A percentile compares a stretch with the other conserved stretches of the same genome.
phyloP scores from a whole-genome alignment of 2,329 filamentous ascomycete species.

The Myriosclerotinia duriaeana region DNA sequence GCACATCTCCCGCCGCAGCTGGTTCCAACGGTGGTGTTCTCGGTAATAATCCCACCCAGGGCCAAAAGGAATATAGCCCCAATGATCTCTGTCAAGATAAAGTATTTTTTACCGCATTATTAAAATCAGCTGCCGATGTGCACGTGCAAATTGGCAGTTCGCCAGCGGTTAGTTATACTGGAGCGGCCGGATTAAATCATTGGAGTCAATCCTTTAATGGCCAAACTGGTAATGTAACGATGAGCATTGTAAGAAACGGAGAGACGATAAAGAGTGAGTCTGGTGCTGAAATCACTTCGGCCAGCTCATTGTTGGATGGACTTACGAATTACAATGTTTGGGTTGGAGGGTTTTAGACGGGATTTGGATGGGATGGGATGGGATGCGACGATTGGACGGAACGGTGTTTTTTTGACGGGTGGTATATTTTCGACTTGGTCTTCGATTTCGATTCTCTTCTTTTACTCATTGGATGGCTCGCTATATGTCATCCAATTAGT shows the following conservation, averaged over 20 bases:
- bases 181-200: slow-evolving; percentile 33
- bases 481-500: not conserved
- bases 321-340: slow-evolving; percentile 37
- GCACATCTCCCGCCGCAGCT: slow-evolving; percentile 40
- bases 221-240: slow-evolving; percentile 38
- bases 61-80: slow-evolving; percentile 29
- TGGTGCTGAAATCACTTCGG: slow-evolving; percentile 35
- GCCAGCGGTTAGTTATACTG: slow-evolving; percentile 27
- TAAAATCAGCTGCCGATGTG: slow-evolving; percentile 37
- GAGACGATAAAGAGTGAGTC: slow-evolving; percentile 29
- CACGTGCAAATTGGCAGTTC: slow-evolving; percentile 40
- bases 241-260: slow-evolving; percentile 37
- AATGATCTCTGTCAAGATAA: slow-evolving; percentile 41
- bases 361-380: not conserved
- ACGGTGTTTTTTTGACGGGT: not conserved
- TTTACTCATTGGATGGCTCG: not conserved
- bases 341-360: slow-evolving; percentile 34
- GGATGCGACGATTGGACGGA: not conserved
- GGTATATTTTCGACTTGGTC: not conserved
- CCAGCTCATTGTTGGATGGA: slow-evolving; percentile 28
- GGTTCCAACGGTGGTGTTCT: slow-evolving; percentile 42
- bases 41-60: slow-evolving; percentile 36
- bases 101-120: slow-evolving; percentile 38
- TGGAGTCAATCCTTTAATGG: slow-evolving; percentile 39
- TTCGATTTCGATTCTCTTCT: not conserved